Conservation (phyloP, 768 basidiomycete species). For the Boletus reticulatus region DNA sequence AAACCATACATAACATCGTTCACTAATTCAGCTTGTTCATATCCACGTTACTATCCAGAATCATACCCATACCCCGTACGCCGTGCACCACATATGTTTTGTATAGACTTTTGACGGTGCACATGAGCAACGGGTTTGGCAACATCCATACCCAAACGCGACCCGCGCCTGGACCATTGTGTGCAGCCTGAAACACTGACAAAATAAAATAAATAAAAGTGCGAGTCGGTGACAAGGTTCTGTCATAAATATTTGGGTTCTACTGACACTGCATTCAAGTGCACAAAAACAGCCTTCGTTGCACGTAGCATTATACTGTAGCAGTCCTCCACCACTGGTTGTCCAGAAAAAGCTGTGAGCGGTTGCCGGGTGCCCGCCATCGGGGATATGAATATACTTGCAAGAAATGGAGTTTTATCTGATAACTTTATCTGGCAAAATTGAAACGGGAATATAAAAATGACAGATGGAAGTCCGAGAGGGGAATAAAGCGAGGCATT, state of each 20-base stretch:
- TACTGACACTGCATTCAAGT: too few relatives aligned
- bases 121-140: not conserved
- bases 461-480: slow-evolving; percentile 9
- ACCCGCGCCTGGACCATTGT: not conserved
- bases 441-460: slow-evolving; percentile 1
- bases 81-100: not conserved
- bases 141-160: not conserved
- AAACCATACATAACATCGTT: slow-evolving; percentile 6
- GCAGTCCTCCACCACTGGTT: too few relatives aligned
- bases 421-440: slow-evolving; percentile 1
- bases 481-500: slow-evolving; percentile 9
- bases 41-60: not conserved
- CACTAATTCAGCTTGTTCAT: slow-evolving; percentile 3
- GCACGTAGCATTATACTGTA: too few relatives aligned
- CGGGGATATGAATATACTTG: not conserved
- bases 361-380: too few relatives aligned
- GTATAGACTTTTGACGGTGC: not conserved
- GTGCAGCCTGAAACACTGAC: slow-evolving; percentile 3
- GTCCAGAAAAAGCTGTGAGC: not conserved
- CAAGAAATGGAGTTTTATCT: slow-evolving; percentile 3
- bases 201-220: not conserved
- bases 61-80: not conserved
- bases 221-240: not conserved
- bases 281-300: too few relatives aligned
- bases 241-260: too few relatives aligned